phyloP scores from a whole-genome alignment of 768 basidiomycete genomes.

The Gymnopilus junonius region DNA sequence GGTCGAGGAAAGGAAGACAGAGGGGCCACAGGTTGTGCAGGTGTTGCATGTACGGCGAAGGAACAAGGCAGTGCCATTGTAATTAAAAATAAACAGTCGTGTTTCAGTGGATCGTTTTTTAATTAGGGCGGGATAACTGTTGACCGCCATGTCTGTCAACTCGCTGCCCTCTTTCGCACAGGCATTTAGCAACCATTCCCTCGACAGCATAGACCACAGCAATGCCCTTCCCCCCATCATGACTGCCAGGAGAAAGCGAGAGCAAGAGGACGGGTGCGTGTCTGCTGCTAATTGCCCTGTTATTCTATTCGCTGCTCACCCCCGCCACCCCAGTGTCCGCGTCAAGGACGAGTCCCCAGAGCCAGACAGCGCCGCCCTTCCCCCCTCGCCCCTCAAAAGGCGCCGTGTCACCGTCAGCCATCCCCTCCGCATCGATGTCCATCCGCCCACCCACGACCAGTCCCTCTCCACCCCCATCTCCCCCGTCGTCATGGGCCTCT shows the following conservation, averaged over 20 bases:
- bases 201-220: conserved; percentile 52
- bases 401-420: conserved; percentile 73
- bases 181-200: conserved; percentile 65
- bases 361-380: conserved; percentile 23
- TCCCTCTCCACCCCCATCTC: conserved; percentile 62
- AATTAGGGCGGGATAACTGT: conserved; percentile 16
- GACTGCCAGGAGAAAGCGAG: conserved; percentile 48
- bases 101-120: conserved; percentile 4
- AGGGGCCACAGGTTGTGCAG: conserved; percentile 41
- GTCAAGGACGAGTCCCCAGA: conserved; percentile 71
- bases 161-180: conserved; percentile 82
- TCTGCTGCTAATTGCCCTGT: too few species aligned
- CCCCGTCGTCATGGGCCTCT: conserved; percentile 67
- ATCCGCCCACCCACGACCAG: conserved; percentile 43
- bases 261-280: conserved; percentile 53
- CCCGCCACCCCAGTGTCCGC: conserved; percentile 31
- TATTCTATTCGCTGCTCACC: conserved; percentile 6
- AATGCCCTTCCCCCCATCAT: conserved; percentile 75
- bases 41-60: conserved; percentile 65
- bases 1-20: conserved; percentile 22
- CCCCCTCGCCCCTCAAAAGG: conserved; percentile 57
- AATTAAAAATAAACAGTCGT: conserved; percentile 3
- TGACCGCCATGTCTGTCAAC: conserved; percentile 50
- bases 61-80: conserved; percentile 26
- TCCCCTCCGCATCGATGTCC: conserved; percentile 57